Base-by-base conservation (phyloP, 2,329 filamentous ascomycete species). In the Periglandula ipomoeae region DNA sequence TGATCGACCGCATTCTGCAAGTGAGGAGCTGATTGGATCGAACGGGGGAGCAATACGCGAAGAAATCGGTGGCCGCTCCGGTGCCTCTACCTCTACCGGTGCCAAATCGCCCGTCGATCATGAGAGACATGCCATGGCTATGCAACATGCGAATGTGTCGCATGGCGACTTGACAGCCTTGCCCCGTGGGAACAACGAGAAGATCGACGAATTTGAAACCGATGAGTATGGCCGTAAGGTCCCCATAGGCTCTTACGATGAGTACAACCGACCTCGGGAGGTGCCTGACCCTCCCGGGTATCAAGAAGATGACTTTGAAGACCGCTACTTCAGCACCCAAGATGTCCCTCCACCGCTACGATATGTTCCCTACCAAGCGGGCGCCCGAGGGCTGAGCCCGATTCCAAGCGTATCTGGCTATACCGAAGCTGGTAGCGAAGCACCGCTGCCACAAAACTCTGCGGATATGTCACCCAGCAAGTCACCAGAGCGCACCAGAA, bases 381-480 rank as follows among this genome's bases (percentile, higher is more conserved):
- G 85, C 56, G 76, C 80, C 46, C 84, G 87, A 38, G 84, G 82
- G 10, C 69, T 94, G 44, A 96, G 90, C 61, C 91, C 91, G 0
- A 90, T 95, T 51, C 90, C 93, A 56, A 96, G 90, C 58, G 87
- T 95, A 15, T 91, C 89, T 10, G 93, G 90, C 53, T 91, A 89
- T 59, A 84, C 81, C 4, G 82, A 89, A 58, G 80, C 81, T 42
- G 81, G 81, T 47, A 82, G 74, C 58, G 76, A 82, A 52, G 69
- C 70, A 24, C 74, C 74, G 30, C 67, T 68, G 26, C 78, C 77
- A 57, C 78, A 78, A 44, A 75, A 83, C 50, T 79, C 81, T 1
- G 68, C 73, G 50, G 68, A 76, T 27, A 75, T 75, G 13, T 66
- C 65, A 1, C 72, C 79, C 1, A 78, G 75, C 26, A 82, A 78